Base-by-base conservation (phyloP, 805 yeast species). In the Yarrowia yakushimensis region DNA sequence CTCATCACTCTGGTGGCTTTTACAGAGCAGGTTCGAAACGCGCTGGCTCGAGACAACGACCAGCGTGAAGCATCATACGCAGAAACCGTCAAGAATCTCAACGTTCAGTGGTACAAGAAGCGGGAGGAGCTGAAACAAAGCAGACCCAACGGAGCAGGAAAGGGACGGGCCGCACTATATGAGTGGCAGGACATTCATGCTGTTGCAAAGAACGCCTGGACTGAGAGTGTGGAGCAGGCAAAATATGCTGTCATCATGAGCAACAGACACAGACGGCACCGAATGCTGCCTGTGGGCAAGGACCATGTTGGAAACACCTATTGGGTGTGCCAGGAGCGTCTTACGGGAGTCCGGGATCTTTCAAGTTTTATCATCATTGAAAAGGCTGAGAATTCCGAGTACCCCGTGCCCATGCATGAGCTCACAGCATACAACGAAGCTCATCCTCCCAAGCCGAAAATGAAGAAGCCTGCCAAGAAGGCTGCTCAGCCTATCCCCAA, bases 121-220 rank as follows among this genome's bases (percentile, higher is more conserved):
- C 61, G 61, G 11, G 61, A 55, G 30, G 61, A 55, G 61, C 48
- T 55, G 25, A 55, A 55, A n/a, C 61, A 55, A 23, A 41, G 30
- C 30, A 48, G 61, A 7, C 61, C 61, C 15, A 55, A 55, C 22
- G 61, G 61, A 17, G 46, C 61, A 12, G 61, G 61, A 27, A 55
- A 41, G 48, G 61, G 61, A 12, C 48, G 61, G 22, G 48, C 48
- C 4, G 61, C 61, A 22, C 20, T 55, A 18, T 55, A 55, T 10
- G 61, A 39, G 23, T 55, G 61, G 61, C 28, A 18, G 13, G 61
- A 55, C 17, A 22, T 55, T 13, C 48, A 55, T 23, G 48, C 46
- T 12, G 39, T 39, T 5, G 61, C 61, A 2, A 55, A 55, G n/a
- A 28, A 55, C 13, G 46, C 46, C 5, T 55, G 61, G 61, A 55